Evolutionary conservation across 2,329 filamentous ascomycete genomes (phyloP), one percentile per base, ranked within the genome.

Genomic region (Berkeleyomyces basicola): DNA sequence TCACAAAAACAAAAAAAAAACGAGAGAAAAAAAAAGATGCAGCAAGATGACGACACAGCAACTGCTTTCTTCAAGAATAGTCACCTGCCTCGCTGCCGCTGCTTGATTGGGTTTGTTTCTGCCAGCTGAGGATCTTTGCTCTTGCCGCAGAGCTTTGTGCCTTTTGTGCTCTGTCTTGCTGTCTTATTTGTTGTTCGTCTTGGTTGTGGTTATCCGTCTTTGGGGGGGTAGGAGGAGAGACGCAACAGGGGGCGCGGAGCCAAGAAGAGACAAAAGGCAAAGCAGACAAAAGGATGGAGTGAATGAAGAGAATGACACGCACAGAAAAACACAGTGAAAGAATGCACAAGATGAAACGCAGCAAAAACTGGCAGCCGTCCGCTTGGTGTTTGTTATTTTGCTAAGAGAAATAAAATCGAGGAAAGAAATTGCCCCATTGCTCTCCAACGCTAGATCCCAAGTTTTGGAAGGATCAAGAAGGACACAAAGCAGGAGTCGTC

Each of bases 311-410:
- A 11, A 44, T 7, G 23, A 10, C 1, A 7, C 6, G 10, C 40
- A 53, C 10, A 31, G 43, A 10, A 61, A 55, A 4, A 23, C 31
- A 40, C 10, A 42, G 1, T 31, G 31, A 16, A 55, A 37, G 36
- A 53, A 61, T 40, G 33, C 33, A 44, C 33, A 40, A 53, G 61
- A 58, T 55, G 51, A 55, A 55, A 55, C 51, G 37, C 36, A n/a
- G 14, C 31, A 53, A 55, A 23, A 55, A 39, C 51, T 37, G 16
- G 51, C 51, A 55, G 9, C 11, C 37, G 36, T 33, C n/a, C 6
- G 33, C 51, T 55, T 59, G 5, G 37, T 10, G 33, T 46, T 36
- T 44, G 31, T n/a, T 46, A 37, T 43, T 59, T 46, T 43, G 43
- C 7, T 43, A 42, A 14, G 43, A 59, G 39, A 42, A 42, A 46